A percentile compares a stretch with the other conserved stretches of the same genome.
phyloP scores from a whole-genome alignment of 2,329 filamentous ascomycete genomes.

The Tolypocladium amazonense region DNA sequence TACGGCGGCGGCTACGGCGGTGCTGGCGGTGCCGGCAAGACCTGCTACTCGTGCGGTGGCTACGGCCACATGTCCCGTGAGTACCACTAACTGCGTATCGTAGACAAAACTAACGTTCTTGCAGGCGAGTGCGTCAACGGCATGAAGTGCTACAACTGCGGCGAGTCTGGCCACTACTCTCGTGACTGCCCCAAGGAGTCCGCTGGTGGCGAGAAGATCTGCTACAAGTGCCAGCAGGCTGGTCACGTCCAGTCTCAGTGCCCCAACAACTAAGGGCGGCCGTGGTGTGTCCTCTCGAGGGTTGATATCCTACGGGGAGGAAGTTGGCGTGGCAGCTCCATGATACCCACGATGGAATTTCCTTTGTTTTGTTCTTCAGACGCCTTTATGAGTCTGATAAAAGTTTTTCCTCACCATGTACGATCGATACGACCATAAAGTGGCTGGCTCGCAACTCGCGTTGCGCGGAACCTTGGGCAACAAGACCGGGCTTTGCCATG shows the following conservation, averaged over 20 bases:
- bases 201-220: conserved; percentile 80
- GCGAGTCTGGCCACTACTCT: conserved; percentile 87
- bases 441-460: conserved; percentile 15
- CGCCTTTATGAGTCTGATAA: conserved; percentile 10
- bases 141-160: conserved; percentile 99
- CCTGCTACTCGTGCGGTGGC: conserved; percentile 96
- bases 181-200: conserved; percentile 94
- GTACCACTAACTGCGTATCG: conserved; percentile 16
- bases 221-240: conserved; percentile 84
- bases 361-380: conserved; percentile 11
- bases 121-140: conserved; percentile 88
- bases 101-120: conserved; percentile 9
- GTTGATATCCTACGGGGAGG: conserved; percentile 9
- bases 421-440: conserved; percentile 20
- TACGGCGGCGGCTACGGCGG: conserved; percentile 30
- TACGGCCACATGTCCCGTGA: conserved; percentile 89
- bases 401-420: conserved; percentile 15
- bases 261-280: conserved; percentile 58
- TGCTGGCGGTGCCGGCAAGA: conserved; percentile 54
- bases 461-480: conserved; percentile 15
- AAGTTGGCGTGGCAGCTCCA: conserved; percentile 29
- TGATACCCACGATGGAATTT: conserved; percentile 30
- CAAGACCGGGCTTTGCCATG: conserved; percentile 11
- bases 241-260: conserved; percentile 92
- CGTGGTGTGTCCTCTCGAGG: conserved; percentile 11